phyloP scores from a whole-genome alignment of 768 basidiomycete genomes.

The Panus rudis region DNA sequence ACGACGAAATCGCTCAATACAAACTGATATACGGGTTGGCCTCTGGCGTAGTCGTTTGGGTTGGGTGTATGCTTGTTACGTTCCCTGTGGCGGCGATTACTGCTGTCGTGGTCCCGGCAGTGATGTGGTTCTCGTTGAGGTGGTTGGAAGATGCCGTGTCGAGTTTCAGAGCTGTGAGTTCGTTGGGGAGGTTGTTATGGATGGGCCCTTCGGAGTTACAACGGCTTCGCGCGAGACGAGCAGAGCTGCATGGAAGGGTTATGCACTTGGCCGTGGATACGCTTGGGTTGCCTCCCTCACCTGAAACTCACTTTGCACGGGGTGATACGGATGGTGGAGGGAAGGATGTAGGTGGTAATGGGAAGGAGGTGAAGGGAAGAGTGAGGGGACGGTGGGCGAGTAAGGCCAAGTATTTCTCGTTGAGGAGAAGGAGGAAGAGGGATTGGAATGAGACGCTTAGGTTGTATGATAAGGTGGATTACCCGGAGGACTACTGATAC shows the following conservation, averaged over 20 bases:
- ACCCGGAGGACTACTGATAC: conserved; percentile 52
- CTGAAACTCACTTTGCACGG: conserved; percentile 67
- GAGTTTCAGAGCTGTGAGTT: conserved; percentile 65
- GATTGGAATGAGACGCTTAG: conserved; percentile 88
- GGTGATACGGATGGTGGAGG: conserved; percentile 47
- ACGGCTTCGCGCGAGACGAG: conserved; percentile 45
- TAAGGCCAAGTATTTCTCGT: conserved; percentile 68
- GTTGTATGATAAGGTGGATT: conserved; percentile 78
- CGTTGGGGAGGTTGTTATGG: conserved; percentile 53
- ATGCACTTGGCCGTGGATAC: conserved; percentile 53
- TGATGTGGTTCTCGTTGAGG: conserved; percentile 88
- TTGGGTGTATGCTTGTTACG: conserved; percentile 44
- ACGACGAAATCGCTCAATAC: conserved; percentile 87
- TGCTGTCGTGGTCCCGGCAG: conserved; percentile 50
- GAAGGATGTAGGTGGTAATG: no score
- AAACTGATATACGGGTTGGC: conserved; percentile 79
- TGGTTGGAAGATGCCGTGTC: conserved; percentile 85
- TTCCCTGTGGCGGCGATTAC: conserved; percentile 57
- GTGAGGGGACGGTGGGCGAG: conserved; percentile 65
- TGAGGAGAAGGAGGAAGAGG: conserved; percentile 70
- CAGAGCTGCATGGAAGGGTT: conserved; percentile 55
- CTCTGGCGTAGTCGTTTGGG: conserved; percentile 67
- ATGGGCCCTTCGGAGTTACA: conserved; percentile 54
- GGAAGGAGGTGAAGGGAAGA: no score
- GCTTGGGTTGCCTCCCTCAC: conserved; percentile 60